Base-by-base conservation (phyloP, 331 rosid species). In the Pyracantha coccinea region DNA sequence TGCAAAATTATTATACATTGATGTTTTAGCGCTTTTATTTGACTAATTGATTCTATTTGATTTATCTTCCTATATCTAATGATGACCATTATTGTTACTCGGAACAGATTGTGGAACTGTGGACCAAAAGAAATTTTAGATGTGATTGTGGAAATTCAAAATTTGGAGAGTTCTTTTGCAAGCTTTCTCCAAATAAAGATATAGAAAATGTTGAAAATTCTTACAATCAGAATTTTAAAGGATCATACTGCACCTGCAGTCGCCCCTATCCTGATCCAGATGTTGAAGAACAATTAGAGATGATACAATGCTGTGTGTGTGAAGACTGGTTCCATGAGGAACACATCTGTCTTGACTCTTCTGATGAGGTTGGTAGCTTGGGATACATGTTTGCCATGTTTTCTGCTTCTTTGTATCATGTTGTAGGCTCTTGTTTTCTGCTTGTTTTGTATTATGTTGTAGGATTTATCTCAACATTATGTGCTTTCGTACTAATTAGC, bases 311-410 rank as follows among this genome's bases (percentile, higher is more conserved):
- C 79, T 90, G 97, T 79, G 62, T 90, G 58, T 95, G 99, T 66
- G 99, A 95, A 86, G 99, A 95, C 83, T 95, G 99, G 99, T 95
- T 90, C 85, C 99, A 95, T 47, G 99, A 92, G 80, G 98, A 95
- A 78, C 99, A 95, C 87, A 86, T 95, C 21, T 92, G 97, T 66
- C 90, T 95, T 60, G 88, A 79, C 62, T 80, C 96, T 74, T 79
- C 89, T 78, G 89, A 82, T 57, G 99, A 95, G 99, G 99, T 95
- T 77, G 57, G 92, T 85, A 69, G 29, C 74, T 57, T 72, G 64
- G 45, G 58, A 31, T 44, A 14, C 21, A 45, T 19, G 19, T 69
- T 19, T 52, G 44, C 8, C 21, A 33, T 19, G 21, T 69, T 27
- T 74, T 47, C 20, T 8, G 54, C 14, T 78, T 10, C 19, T 68